phyloP scores from a whole-genome alignment of 176 grass and related monocot genomes.

The Oryza australiensis region DNA sequence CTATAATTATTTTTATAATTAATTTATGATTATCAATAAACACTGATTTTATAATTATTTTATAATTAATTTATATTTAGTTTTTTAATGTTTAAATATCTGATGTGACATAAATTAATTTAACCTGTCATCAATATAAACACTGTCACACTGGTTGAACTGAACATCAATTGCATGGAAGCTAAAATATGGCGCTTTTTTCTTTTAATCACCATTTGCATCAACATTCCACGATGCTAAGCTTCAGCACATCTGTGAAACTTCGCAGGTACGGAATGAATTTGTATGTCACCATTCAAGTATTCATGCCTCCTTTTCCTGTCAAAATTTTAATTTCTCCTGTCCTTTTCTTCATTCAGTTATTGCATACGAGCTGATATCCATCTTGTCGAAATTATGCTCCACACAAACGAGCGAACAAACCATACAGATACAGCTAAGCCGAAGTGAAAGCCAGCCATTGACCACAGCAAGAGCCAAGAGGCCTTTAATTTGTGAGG shows the following conservation, averaged over 20 bases:
- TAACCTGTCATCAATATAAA: too few relatives aligned
- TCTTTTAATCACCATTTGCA: background rate
- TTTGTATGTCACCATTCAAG: background rate
- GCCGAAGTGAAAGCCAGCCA: background rate
- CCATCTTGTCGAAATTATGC: background rate
- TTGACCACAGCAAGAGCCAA: background rate
- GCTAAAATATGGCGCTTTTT: background rate
- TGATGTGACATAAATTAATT: too few relatives aligned
- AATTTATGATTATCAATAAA: too few relatives aligned
- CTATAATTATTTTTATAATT: too few relatives aligned
- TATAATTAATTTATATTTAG: too few relatives aligned
- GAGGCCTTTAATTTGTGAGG: background rate
- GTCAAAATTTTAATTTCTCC: background rate
- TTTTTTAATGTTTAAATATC: too few relatives aligned
- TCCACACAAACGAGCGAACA: background rate
- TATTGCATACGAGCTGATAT: background rate
- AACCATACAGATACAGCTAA: background rate
- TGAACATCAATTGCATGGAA: background rate
- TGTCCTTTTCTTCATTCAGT: background rate
- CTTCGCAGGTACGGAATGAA: background rate
- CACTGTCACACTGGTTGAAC: too few relatives aligned
- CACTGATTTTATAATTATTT: too few relatives aligned
- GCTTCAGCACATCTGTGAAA: background rate
- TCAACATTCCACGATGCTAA: background rate
- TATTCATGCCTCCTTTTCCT: background rate